Evolutionary conservation across 768 basidiomycete genomes (phyloP).

Genomic region (Trametes meyenii): DNA sequence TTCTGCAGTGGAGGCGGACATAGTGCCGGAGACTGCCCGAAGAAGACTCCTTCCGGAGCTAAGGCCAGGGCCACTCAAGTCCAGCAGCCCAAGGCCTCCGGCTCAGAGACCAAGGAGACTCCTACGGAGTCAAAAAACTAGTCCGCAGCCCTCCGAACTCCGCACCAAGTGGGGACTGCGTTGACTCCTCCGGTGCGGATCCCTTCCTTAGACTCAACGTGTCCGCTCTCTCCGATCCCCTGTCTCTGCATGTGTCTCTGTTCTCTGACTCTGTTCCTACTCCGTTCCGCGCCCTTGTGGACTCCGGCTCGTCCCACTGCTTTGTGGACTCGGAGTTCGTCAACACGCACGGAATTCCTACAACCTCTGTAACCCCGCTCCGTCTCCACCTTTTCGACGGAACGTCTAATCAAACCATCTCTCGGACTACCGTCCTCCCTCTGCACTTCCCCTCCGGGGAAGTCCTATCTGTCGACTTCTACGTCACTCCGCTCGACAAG

Average conservation of each 20-base stretch:
- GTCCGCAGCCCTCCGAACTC: not conserved
- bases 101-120: not conserved
- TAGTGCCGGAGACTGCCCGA: not conserved
- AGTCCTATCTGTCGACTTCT: conserved; percentile 6
- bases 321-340: conserved; percentile 1
- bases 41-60: not conserved
- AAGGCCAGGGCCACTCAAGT: not conserved
- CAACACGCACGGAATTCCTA: not conserved
- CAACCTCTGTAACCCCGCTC: not conserved
- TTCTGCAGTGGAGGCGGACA: not conserved
- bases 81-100: not conserved
- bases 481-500: conserved; percentile 1
- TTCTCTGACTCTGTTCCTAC: not conserved
- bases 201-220: not conserved
- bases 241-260: too few species aligned
- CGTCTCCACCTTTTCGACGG: conserved; percentile 1
- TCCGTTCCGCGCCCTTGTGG: not conserved
- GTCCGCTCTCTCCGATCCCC: too few species aligned
- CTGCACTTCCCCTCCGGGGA: conserved; percentile 8
- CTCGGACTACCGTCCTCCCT: not conserved
- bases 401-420: conserved; percentile 7
- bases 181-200: conserved; percentile 1
- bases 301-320: conserved; percentile 2
- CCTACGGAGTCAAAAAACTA: not conserved
- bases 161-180: not conserved